A percentile compares a stretch with the other conserved stretches of the same genome.
Evolutionary conservation across 345 rosid species (phyloP).

Genomic region (Euphorbia lathyris): DNA sequence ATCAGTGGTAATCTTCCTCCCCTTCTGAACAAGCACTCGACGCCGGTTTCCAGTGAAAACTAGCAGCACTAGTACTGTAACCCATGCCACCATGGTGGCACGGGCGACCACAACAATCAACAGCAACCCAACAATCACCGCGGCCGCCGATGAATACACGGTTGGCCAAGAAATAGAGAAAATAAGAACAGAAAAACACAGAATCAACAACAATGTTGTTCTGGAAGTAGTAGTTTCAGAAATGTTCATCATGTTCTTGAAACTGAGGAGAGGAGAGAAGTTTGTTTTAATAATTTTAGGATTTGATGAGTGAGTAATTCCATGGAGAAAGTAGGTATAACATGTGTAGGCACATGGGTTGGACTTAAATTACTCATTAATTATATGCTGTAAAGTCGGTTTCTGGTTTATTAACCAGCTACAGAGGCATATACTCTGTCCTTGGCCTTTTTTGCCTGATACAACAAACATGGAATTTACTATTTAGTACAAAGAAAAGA

Average conservation of each 20-base stretch:
- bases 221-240: slow-evolving; percentile 10
- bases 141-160: slow-evolving; percentile 21
- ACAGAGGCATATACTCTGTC: slow-evolving; percentile 20
- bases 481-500: no score
- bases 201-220: slow-evolving; percentile 12
- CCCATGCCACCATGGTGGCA: slow-evolving; percentile 52
- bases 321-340: slow-evolving; percentile 17
- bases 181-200: slow-evolving; percentile 17
- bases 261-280: not conserved
- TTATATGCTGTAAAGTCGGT: not conserved
- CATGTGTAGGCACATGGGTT: slow-evolving; percentile 38
- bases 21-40: slow-evolving; percentile 40
- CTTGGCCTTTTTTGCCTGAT: slow-evolving; percentile 31
- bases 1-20: slow-evolving; percentile 44
- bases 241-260: not conserved
- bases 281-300: not conserved
- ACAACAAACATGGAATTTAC: not conserved
- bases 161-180: slow-evolving; percentile 6
- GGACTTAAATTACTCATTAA: slow-evolving; percentile 12
- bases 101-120: slow-evolving; percentile 42
- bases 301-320: slow-evolving; percentile 2
- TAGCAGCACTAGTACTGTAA: slow-evolving; percentile 45
- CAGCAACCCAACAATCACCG: slow-evolving; percentile 28
- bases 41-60: slow-evolving; percentile 48
- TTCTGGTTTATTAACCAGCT: not conserved